A percentile compares a stretch with the other conserved stretches of the same genome.
These are phyloP conservation scores for Sporothrix sp. DNA, from an alignment of 2,329 filamentous ascomycete species.

Conservation along the genomic window DNA sequence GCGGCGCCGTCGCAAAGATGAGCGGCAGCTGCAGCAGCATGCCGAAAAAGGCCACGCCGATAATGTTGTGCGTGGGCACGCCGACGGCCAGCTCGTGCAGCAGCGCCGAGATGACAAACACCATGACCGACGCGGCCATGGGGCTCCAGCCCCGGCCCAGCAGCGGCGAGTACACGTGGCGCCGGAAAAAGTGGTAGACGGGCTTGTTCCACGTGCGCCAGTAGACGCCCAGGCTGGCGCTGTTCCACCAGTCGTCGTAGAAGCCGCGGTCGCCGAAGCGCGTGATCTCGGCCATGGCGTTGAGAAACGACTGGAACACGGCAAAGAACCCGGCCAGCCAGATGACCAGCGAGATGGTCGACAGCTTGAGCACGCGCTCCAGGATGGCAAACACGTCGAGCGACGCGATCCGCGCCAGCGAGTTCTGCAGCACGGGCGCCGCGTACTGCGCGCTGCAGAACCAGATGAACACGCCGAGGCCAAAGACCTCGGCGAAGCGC, in stretches of 20 bases:
- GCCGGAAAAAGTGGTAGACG: constrained; percentile 91
- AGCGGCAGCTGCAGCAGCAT: constrained; percentile 92
- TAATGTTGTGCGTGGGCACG: constrained; percentile 86
- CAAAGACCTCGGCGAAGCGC: constrained; percentile 65
- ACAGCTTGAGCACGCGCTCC: constrained; percentile 87
- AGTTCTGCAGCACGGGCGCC: constrained; percentile 79
- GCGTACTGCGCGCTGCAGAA: constrained; percentile 91
- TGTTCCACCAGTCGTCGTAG: constrained; percentile 98
- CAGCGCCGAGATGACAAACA: constrained; percentile 81
- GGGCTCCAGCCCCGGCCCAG: constrained; percentile 73
- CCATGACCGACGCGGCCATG: constrained; percentile 60
- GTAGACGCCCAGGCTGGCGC: constrained; percentile 72
- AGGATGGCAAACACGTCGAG: constrained; percentile 73
- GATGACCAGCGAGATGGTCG: constrained; percentile 88
- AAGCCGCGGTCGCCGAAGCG: constrained; percentile 88
- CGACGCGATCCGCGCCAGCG: constrained; percentile 73
- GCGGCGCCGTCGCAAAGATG: constrained; percentile 66
- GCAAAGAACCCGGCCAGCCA: constrained; percentile 98
- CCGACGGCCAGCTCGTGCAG: constrained; percentile 90
- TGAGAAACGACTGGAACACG: constrained; percentile 85
- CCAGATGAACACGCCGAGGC: constrained; percentile 85
- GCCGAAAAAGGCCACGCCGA: constrained; percentile 83
- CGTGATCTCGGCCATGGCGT: constrained; percentile 82
- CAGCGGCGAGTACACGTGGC: constrained; percentile 85
- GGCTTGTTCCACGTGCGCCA: constrained; percentile 98